Evolutionary conservation across 371 early-diverging fungal genomes (phyloP).

Genomic region (Mycotypha africana): DNA sequence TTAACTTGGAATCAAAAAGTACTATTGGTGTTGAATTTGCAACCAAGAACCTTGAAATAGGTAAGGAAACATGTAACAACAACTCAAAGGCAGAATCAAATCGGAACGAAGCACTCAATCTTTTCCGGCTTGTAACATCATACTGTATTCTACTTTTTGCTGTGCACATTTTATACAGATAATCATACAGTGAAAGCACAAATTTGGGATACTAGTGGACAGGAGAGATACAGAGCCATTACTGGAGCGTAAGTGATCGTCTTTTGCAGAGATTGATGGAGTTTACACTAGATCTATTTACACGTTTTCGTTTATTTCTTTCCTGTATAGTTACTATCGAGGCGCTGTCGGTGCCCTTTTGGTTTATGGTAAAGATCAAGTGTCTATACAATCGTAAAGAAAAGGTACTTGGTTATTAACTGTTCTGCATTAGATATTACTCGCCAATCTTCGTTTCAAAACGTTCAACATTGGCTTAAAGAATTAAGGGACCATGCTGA

Average conservation of each 20-base stretch:
- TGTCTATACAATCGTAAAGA: constrained; percentile 40
- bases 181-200: constrained; percentile 98
- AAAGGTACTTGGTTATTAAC: too few relatives aligned
- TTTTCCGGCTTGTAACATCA: too few relatives aligned
- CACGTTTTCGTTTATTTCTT: background rate
- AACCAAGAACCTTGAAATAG: constrained; percentile 46
- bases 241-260: constrained; percentile 55
- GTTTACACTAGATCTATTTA: background rate
- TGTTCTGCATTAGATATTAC: constrained; percentile 66
- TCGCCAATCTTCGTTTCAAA: constrained; percentile 93
- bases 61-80: too few relatives aligned
- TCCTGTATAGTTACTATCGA: constrained; percentile 86
- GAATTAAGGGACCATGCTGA: constrained; percentile 98
- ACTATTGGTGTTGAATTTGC: constrained; percentile 86
- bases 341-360: constrained; percentile 99
- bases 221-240: constrained; percentile 89
- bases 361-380: constrained; percentile 72
- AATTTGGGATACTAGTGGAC: constrained; percentile 96
- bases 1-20: constrained; percentile 96
- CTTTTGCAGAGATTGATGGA: too few relatives aligned
- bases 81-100: too few relatives aligned
- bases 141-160: too few relatives aligned
- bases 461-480: constrained; percentile 96
- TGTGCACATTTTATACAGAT: too few relatives aligned
- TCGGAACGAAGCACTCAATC: too few relatives aligned